These are phyloP conservation scores for Oryza australiensis DNA, from an alignment of 176 grass and related monocot genomes.

Conservation along the genomic window DNA sequence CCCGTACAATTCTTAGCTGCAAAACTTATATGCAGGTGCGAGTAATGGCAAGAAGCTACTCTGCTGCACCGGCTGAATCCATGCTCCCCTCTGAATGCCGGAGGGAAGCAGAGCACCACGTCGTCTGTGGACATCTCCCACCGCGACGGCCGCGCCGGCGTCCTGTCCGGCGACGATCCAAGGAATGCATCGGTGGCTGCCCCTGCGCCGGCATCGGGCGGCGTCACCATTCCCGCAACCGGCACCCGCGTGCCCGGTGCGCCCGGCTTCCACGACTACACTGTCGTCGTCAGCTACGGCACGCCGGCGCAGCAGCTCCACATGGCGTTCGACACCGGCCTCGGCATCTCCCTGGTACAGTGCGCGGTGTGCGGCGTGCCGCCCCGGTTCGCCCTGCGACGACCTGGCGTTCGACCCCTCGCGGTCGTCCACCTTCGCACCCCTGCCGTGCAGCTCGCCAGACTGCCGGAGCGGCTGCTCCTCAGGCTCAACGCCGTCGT, in stretches of 20 bases:
- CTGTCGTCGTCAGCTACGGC: background rate
- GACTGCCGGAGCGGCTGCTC: background rate
- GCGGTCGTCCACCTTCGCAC: background rate
- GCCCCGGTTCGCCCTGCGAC: background rate
- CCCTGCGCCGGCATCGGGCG: no score
- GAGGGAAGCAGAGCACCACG: background rate
- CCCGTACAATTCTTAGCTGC: no score
- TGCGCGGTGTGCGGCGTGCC: background rate
- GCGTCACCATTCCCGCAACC: background rate
- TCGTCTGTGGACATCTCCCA: background rate
- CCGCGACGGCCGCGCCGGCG: background rate
- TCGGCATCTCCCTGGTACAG: background rate
- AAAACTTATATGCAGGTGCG: no score
- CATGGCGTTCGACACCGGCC: background rate
- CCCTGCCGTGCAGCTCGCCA: background rate
- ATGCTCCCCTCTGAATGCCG: background rate
- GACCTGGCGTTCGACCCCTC: conserved; percentile 1
- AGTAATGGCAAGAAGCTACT: no score
- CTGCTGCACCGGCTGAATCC: background rate
- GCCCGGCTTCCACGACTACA: background rate
- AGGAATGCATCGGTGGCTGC: no score
- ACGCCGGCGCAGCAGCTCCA: background rate
- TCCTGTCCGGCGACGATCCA: no score
- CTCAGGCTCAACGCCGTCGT: no score
- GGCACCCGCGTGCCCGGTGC: background rate